Conservation (phyloP, 768 basidiomycete genomes). For the Kwoniella sp. region DNA sequence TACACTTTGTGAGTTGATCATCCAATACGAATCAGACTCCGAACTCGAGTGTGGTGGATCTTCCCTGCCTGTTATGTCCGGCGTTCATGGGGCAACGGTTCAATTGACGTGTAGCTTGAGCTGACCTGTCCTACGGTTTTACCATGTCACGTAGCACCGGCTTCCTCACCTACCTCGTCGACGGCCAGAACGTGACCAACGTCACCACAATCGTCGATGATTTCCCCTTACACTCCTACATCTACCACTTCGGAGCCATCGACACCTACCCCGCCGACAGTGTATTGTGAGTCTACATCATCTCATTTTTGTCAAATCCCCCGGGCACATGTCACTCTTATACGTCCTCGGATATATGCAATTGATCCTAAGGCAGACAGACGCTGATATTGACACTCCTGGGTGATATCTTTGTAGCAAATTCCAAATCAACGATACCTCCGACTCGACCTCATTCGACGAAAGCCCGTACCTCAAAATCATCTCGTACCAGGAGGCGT, state of each 20-base stretch:
- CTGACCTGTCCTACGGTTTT: background rate
- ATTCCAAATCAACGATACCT: conserved; percentile 8
- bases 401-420: background rate
- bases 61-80: too few species aligned
- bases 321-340: too few species aligned
- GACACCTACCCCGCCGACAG: conserved; percentile 1
- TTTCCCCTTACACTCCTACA: background rate
- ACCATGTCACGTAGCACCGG: background rate
- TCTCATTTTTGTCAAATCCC: too few species aligned
- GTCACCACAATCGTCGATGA: background rate
- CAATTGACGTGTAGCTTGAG: too few species aligned
- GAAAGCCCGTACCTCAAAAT: background rate
- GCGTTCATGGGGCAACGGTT: too few species aligned
- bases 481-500: background rate
- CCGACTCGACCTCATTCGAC: background rate
- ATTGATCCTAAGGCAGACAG: too few species aligned
- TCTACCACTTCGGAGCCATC: conserved; percentile 4
- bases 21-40: too few species aligned
- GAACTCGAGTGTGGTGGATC: too few species aligned
- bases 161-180: background rate
- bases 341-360: too few species aligned
- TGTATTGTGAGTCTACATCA: background rate
- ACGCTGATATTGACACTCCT: background rate
- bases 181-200: background rate
- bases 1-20: conserved; percentile 5